Evolutionary conservation across 306 rosid genomes (phyloP).

Genomic region (Rosa lucieae): DNA sequence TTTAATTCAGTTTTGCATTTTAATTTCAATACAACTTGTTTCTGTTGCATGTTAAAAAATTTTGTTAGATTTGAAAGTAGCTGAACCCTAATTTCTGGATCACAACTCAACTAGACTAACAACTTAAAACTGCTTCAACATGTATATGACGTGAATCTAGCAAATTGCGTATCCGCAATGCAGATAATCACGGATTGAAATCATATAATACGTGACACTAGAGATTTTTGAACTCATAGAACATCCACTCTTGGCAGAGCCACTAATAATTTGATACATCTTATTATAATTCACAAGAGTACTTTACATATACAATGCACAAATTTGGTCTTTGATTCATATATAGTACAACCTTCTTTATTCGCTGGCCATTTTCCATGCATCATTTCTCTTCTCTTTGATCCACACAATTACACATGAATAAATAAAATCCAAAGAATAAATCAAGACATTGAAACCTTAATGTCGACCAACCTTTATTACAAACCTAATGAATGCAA

Average conservation of each 20-base stretch:
- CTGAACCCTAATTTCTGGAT: not conserved
- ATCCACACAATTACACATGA: not conserved
- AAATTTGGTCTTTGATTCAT: not conserved
- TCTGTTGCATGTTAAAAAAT: not conserved
- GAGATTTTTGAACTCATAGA: not conserved
- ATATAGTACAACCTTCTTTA: not conserved
- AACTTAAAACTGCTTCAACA: not conserved
- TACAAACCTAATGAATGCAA: conserved; percentile 11
- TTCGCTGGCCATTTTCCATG: not conserved
- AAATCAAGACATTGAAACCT: not conserved
- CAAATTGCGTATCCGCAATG: not conserved
- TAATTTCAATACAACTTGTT: not conserved
- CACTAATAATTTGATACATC: not conserved
- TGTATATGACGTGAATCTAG: not conserved
- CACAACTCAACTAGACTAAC: not conserved
- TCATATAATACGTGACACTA: too few relatives aligned
- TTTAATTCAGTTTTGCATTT: not conserved
- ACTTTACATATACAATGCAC: not conserved
- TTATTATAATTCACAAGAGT: not conserved
- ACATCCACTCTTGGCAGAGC: not conserved
- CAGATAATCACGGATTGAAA: not conserved
- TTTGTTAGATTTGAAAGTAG: not conserved
- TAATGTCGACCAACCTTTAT: conserved; percentile 9
- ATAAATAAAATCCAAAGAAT: not conserved
- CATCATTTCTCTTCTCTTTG: not conserved